Conservation (phyloP, 1,139 yeast species). For the Suhomyces anneliseae region DNA sequence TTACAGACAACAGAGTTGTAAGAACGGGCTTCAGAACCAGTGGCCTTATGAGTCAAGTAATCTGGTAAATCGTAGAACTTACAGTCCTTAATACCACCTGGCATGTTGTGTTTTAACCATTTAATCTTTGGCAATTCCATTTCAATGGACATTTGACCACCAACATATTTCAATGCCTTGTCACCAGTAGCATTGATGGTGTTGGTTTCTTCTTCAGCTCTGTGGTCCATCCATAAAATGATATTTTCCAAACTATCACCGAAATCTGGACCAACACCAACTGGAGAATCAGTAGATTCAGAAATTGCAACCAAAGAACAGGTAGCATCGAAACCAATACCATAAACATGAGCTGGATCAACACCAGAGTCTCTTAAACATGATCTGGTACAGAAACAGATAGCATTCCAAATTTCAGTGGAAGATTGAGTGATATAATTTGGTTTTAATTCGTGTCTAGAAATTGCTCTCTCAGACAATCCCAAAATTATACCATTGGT, state of each 20-base stretch:
- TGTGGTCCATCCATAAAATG: slow-evolving; percentile 96
- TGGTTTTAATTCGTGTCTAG: slow-evolving; percentile 72
- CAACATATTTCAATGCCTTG: slow-evolving; percentile 82
- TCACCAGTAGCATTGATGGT: slow-evolving; percentile 79
- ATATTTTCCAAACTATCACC: slow-evolving; percentile 71
- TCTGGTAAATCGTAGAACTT: slow-evolving; percentile 93
- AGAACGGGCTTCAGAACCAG: slow-evolving; percentile 82
- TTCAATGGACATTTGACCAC: slow-evolving; percentile 96
- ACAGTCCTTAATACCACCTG: slow-evolving; percentile 62
- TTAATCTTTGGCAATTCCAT: slow-evolving; percentile 97
- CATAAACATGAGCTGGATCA: slow-evolving; percentile 65
- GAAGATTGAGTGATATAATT: slow-evolving; percentile 80
- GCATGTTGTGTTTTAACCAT: slow-evolving; percentile 90
- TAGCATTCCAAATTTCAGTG: slow-evolving; percentile 89
- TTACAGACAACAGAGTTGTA: slow-evolving; percentile 91
- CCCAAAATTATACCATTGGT: slow-evolving; percentile 80
- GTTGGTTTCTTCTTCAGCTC: slow-evolving; percentile 86
- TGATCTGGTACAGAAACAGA: slow-evolving; percentile 76
- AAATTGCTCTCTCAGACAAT: slow-evolving; percentile 74
- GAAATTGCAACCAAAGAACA: slow-evolving; percentile 86
- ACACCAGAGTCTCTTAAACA: slow-evolving; percentile 74
- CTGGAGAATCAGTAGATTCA: slow-evolving; percentile 65
- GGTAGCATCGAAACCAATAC: slow-evolving; percentile 96
- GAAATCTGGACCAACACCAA: slow-evolving; percentile 93
- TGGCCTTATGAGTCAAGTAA: slow-evolving; percentile 85